Evolutionary conservation across 805 yeast species (phyloP), one percentile per base, ranked within the genome.

Genomic region (Lipomyces yamanashiensis): DNA sequence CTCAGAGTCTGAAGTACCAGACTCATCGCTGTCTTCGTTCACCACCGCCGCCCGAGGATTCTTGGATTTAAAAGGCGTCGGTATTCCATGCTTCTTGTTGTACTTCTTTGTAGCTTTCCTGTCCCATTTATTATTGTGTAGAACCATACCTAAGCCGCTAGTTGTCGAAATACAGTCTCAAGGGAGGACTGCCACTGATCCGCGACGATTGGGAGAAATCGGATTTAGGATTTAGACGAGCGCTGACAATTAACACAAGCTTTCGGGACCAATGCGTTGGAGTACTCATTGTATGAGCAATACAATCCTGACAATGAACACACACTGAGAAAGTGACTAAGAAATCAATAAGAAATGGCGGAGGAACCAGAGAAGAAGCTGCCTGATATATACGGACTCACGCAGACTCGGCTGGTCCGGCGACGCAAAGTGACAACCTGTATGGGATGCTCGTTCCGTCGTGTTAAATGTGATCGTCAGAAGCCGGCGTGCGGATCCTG

Each of bases 121-220:
- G 61, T 82, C 83, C 85, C 86, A 82, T 71, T 82, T 82, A 57
- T 77, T 80, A 70, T 82, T 82, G 65, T 82, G 85, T 13, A 83
- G 73, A 10, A 82, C 86, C 86, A 82, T 82, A 3, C 6, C 66
- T 44, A 23, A 23, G 37, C 37, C 9, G 12, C 49, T 17, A 19
- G 12, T 45, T 7, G 28, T 28, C 28, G 5, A 28, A 28, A 28
- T 2, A 28, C 28, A 3, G 2, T 28, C 28, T 28, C 28, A 5
- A 28, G 28, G 28, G 5, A 28, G 28, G 28, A 3, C 28, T 28
- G 28, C 28, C 28, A 5, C 28, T 28, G 28, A 28, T 28, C 28
- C 28, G 28, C 5, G 28, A 3, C 28, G 28, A 28, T 28, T 28
- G 43, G 13, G 43, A n/a, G 43, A 39, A n/a, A 3, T 39, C 43